Evolutionary conservation across 139 green algal genomes (phyloP), one percentile per base, ranked within the genome.

Genomic region (Closterium sp.): DNA sequence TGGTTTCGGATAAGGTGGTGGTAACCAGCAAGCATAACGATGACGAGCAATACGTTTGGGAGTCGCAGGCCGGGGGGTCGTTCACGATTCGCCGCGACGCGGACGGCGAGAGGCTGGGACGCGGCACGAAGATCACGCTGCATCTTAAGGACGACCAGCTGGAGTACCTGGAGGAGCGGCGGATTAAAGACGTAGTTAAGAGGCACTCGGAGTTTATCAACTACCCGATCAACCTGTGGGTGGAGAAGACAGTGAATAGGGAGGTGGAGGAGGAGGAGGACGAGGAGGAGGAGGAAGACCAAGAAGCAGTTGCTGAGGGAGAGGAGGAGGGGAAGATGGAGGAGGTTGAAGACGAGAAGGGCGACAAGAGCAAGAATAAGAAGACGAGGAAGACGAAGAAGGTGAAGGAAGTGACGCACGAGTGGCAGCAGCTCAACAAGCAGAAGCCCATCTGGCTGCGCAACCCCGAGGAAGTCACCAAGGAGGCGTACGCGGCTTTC

Each of bases 361-460:
- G 97, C 86, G 93, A 95, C 90, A 95, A 96, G 43, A 97, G 97
- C 94, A 94, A 94, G 92, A 87, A 93, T 89, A 84, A 92, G 55
- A 93, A 93, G 86, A 31, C 19, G n/a, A 87, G 91, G 64, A 93
- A 93, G 91, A 91, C 91, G 86, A 91, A 93, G 90, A 94, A 93
- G 97, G 96, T 99, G 32, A 98, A 99, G 96, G 98, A 99, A 96
- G 96, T 98, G 55, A 94, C 95, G 85, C 97, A 99, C 92, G 98
- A 99, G 95, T 99, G 98, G 98, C 89, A 95, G 87, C 96, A 98
- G 94, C 96, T 99, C 81, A 99, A 99, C 97, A 99, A 99, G 96
- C 98, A 99, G 96, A 99, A 99, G 97, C 98, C 98, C 33, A 99
- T 99, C 95, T 99, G 98, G 98, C 99, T 99, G 98, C 97, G 98